Evolutionary conservation across 1,139 yeast genomes (phyloP).

Genomic region (Pneumocystis canis): DNA sequence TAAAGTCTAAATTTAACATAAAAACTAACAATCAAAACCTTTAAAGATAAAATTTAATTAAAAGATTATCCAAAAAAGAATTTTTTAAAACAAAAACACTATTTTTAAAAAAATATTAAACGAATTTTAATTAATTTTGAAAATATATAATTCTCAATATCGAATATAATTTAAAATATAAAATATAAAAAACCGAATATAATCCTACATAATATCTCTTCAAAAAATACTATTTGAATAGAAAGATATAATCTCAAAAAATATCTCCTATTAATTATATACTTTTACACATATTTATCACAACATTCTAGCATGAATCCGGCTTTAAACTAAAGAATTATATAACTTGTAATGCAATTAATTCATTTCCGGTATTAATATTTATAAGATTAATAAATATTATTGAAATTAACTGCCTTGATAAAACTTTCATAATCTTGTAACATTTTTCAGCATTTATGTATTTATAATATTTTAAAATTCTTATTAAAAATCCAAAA

Average conservation of each 20-base stretch:
- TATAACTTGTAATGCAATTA: neutral
- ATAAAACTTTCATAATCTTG: neutral
- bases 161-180: neutral
- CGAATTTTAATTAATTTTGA: too few species aligned
- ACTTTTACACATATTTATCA: neutral
- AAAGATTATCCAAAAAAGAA: neutral
- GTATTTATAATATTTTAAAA: neutral
- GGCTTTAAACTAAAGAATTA: neutral
- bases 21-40: neutral
- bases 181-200: neutral
- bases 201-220: neutral
- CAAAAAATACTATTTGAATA: neutral
- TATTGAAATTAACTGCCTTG: neutral
- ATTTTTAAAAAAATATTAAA: neutral
- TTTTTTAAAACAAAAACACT: too few species aligned
- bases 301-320: neutral
- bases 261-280: neutral
- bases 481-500: neutral
- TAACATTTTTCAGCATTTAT: neutral
- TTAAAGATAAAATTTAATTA: neutral
- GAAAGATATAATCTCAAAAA: neutral
- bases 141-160: too few species aligned
- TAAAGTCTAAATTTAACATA: neutral
- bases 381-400: neutral
- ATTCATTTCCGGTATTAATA: neutral